Evolutionary conservation across 2,329 filamentous ascomycete genomes (phyloP), one percentile per base, ranked within the genome.

Genomic region (Epichloe bromicola): DNA sequence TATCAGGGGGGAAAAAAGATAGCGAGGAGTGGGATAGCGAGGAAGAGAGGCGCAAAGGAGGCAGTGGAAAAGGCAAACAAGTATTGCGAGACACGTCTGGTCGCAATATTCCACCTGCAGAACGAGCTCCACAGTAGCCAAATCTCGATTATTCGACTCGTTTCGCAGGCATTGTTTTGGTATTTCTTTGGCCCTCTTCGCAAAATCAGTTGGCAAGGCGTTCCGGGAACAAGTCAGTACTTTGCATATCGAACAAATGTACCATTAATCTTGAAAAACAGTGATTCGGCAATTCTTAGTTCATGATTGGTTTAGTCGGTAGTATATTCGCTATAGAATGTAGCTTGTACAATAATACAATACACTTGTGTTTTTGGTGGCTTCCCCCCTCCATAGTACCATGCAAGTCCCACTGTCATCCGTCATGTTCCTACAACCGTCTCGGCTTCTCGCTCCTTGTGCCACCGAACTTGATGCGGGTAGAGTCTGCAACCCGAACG

Each of bases 381-480:
- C 15, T 42, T 15, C 37, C 15, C 37, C 15, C 20, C 11, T 15
- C 42, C 11, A 12, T 7, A 8, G n/a, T 6, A 17, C 7, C 30
- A 3, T 38, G 11, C 7, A 40, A 48, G 7, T 26, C 30, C 15
- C 15, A 23, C 36, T 33, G 17, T 17, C n/a, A 12, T 7, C 11
- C 14, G 3, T 42, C 40, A 14, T 26, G 3, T 2, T 34, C 56
- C 26, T 67, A 72, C 72, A 97, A 70, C 72, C 93, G 85, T 70
- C 90, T 90, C 39, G 83, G 85, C 66, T 83, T 87, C 67, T 78
- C 79, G 73, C 88, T 91, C 69, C 90, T 86, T 39, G 86, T 88
- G 63, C 93, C 94, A 70, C 90, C 93, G 74, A 97, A 95, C 75
- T 98, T 98, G 68, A 97, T 69, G 61, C 85, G 85, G 51, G 91